phyloP scores from a whole-genome alignment of 2,329 filamentous ascomycete genomes.

The Fusarium succisae region DNA sequence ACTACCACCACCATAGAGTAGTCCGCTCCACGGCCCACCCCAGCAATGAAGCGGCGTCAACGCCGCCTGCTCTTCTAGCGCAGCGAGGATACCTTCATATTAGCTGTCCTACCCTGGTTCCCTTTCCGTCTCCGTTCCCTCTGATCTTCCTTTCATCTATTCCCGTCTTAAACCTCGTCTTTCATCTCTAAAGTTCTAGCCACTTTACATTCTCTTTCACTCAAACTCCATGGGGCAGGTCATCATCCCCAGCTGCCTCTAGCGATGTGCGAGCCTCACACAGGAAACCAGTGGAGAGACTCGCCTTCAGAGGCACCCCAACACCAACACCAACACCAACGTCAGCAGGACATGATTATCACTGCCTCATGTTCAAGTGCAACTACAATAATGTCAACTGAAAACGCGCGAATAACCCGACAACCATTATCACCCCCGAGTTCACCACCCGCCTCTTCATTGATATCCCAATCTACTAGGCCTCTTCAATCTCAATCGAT shows the following conservation, averaged over 20 bases:
- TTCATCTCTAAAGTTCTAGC: background rate
- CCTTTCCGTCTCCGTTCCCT: conserved; percentile 9
- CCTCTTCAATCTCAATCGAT: conserved; percentile 19
- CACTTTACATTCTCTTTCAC: background rate
- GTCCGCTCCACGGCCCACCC: conserved; percentile 40
- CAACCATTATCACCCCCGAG: conserved; percentile 32
- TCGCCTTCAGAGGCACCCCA: conserved; percentile 21
- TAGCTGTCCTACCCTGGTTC: conserved; percentile 28
- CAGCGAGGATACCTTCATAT: conserved; percentile 46
- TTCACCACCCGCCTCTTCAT: conserved; percentile 22
- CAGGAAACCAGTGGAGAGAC: conserved; percentile 27
- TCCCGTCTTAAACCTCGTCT: background rate
- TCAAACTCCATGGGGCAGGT: conserved; percentile 35
- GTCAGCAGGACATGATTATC: background rate
- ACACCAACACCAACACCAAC: conserved; percentile 1
- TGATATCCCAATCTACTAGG: background rate
- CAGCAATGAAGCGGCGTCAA: conserved; percentile 41
- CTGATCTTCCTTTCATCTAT: conserved; percentile 8
- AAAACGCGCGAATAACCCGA: background rate
- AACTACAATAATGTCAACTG: conserved; percentile 2
- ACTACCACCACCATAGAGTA: conserved; percentile 5
- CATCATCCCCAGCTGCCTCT: conserved; percentile 18
- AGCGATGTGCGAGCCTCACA: conserved; percentile 40
- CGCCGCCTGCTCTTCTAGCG: conserved; percentile 42
- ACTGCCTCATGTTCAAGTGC: background rate